Conservation (phyloP, 345 rosid species). For the Raphanus raphanistrum region DNA sequence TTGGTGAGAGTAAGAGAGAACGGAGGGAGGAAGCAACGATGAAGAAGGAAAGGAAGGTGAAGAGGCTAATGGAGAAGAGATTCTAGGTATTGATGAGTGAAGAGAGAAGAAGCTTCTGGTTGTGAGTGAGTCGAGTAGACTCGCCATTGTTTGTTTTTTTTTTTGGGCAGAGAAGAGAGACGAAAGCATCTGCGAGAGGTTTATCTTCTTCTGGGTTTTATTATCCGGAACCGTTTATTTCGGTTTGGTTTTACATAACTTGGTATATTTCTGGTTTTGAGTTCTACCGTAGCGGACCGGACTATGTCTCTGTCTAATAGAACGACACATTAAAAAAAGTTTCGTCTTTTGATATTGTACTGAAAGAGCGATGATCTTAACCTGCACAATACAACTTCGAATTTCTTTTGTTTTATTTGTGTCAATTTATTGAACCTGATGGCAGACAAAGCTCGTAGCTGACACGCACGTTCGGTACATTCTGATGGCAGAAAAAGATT, state of each 20-base stretch:
- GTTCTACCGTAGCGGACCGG: no score
- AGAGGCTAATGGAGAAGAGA: constrained; percentile 14
- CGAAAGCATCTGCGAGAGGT: neutral
- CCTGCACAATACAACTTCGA: no score
- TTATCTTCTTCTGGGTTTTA: constrained; percentile 32
- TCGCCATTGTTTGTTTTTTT: constrained; percentile 33
- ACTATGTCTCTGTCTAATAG: no score
- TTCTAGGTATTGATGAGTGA: constrained; percentile 20
- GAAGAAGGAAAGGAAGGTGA: constrained; percentile 25
- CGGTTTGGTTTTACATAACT: neutral
- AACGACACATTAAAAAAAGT: no score
- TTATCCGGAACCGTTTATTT: constrained; percentile 5
- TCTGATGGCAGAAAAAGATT: constrained; percentile 65
- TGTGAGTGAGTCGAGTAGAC: constrained; percentile 35
- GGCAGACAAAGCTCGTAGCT: no score
- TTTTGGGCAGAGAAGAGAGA: neutral
- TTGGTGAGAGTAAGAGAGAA: constrained; percentile 38
- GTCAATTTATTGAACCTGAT: no score
- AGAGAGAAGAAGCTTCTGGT: constrained; percentile 35
- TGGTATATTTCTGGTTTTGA: neutral
- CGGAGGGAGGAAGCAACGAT: constrained; percentile 19
- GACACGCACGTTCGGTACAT: neutral
- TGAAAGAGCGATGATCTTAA: no score
- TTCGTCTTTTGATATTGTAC: no score
- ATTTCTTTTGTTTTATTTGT: no score